Conservation (phyloP, 306 rosid genomes). For the Castanea crenata region DNA sequence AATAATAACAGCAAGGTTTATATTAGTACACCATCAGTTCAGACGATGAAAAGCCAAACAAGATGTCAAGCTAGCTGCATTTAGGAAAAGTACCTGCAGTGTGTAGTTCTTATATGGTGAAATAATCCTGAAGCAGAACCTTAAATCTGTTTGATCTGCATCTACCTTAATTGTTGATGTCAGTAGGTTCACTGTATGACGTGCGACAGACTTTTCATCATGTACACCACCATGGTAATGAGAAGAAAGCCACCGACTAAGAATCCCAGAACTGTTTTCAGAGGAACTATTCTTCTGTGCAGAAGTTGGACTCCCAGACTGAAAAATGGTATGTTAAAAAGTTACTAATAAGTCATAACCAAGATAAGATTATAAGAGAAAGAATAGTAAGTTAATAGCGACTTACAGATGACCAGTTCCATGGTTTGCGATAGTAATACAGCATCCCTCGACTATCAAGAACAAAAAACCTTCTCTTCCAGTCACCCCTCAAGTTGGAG, state of each 20-base stretch:
- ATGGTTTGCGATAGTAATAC: constrained; percentile 81
- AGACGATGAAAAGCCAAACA: constrained; percentile 6
- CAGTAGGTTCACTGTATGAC: constrained; percentile 75
- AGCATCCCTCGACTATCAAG: constrained; percentile 81
- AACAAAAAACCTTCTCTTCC: constrained; percentile 89
- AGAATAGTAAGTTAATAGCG: constrained; percentile 17
- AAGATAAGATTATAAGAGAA: constrained; percentile 6
- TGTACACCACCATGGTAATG: constrained; percentile 75
- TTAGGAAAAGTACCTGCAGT: constrained; percentile 55
- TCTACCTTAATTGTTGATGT: constrained; percentile 78
- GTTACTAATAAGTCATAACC: constrained; percentile 4
- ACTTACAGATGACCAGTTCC: constrained; percentile 61
- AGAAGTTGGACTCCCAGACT: constrained; percentile 55
- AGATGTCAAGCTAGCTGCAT: constrained; percentile 1
- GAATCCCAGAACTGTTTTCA: constrained; percentile 65
- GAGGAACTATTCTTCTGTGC: constrained; percentile 43
- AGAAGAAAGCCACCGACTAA: constrained; percentile 79
- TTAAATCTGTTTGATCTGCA: constrained; percentile 78
- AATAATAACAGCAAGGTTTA: background rate
- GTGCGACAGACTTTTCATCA: constrained; percentile 69
- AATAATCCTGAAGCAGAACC: constrained; percentile 86
- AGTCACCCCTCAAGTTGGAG: constrained; percentile 82
- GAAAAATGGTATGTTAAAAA: constrained; percentile 31
- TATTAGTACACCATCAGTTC: constrained; percentile 14
- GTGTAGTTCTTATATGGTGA: constrained; percentile 74